Evolutionary conservation across 2,329 filamentous ascomycete species (phyloP).

Genomic region (Fusarium compactum): DNA sequence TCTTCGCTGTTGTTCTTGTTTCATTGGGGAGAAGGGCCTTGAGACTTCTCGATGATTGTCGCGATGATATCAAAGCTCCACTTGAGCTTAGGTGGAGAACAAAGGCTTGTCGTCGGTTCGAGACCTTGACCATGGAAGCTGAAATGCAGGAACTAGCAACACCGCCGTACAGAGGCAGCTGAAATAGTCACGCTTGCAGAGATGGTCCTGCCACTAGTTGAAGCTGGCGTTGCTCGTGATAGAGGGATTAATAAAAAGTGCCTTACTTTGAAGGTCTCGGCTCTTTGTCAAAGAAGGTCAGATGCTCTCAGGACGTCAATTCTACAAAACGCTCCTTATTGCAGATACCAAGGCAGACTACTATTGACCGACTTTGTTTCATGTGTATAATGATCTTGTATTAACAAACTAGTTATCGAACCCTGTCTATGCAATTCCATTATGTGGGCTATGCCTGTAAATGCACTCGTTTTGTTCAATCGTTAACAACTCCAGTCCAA

Average conservation of each 20-base stretch:
- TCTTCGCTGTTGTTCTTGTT: neutral
- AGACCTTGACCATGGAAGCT: slow-evolving; percentile 5
- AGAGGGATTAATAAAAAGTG: slow-evolving; percentile 20
- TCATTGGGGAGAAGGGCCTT: neutral
- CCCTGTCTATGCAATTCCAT: slow-evolving; percentile 2
- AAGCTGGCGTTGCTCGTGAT: neutral
- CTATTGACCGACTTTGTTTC: neutral
- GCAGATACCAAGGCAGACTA: neutral
- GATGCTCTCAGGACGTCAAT: slow-evolving; percentile 23
- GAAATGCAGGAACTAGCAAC: slow-evolving; percentile 24
- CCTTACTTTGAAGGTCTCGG: neutral
- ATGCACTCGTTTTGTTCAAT: slow-evolving; percentile 19
- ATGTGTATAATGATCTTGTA: slow-evolving; percentile 6
- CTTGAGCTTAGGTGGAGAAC: slow-evolving; percentile 17
- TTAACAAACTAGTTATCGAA: neutral
- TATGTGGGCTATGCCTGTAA: slow-evolving; percentile 1
- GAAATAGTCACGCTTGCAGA: slow-evolving; percentile 14
- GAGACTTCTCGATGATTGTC: neutral
- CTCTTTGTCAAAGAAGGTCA: neutral
- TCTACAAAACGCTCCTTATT: neutral
- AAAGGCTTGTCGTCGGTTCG: slow-evolving; percentile 3
- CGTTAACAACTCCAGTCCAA: slow-evolving; percentile 25
- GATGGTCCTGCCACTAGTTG: neutral
- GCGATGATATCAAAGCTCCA: slow-evolving; percentile 6
- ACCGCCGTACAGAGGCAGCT: slow-evolving; percentile 27